These are phyloP conservation scores for Thelonectria rubi DNA, from an alignment of 2,329 filamentous ascomycete species.

Conservation along the genomic window DNA sequence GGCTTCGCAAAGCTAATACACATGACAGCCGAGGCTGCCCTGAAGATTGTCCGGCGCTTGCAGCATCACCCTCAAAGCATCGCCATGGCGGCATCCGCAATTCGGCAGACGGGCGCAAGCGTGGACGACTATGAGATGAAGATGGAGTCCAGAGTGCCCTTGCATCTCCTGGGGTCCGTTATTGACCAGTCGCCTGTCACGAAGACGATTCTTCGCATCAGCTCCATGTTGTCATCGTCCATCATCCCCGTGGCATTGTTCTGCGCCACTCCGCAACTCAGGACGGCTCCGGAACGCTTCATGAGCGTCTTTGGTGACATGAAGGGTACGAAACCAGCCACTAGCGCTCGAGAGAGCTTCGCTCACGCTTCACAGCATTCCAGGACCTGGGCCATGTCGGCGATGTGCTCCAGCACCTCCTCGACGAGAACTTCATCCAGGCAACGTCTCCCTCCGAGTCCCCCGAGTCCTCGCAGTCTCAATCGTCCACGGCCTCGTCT, in stretches of 20 bases:
- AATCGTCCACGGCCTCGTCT: slow-evolving; percentile 12
- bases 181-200: slow-evolving; percentile 23
- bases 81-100: slow-evolving; percentile 21
- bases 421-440: slow-evolving; percentile 19
- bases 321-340: slow-evolving; percentile 6
- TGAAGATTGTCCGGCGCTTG: slow-evolving; percentile 13
- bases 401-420: slow-evolving; percentile 21
- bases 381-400: slow-evolving; percentile 19
- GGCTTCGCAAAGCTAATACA: not conserved
- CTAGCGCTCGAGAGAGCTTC: not conserved
- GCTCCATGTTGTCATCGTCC: slow-evolving; percentile 16
- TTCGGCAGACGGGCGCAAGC: slow-evolving; percentile 14
- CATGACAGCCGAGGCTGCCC: slow-evolving; percentile 17
- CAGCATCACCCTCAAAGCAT: slow-evolving; percentile 22
- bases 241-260: slow-evolving; percentile 22
- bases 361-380: slow-evolving; percentile 8
- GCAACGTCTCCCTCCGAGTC: slow-evolving; percentile 13
- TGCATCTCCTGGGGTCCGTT: slow-evolving; percentile 18
- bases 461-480: slow-evolving; percentile 17
- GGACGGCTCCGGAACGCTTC: slow-evolving; percentile 17
- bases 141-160: slow-evolving; percentile 17
- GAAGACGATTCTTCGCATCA: slow-evolving; percentile 17
- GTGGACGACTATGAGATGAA: slow-evolving; percentile 15
- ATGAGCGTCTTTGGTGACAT: slow-evolving; percentile 14
- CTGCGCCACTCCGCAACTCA: slow-evolving; percentile 17